phyloP scores from a whole-genome alignment of 306 rosid species.

The Elaeagnus macrophylla region DNA sequence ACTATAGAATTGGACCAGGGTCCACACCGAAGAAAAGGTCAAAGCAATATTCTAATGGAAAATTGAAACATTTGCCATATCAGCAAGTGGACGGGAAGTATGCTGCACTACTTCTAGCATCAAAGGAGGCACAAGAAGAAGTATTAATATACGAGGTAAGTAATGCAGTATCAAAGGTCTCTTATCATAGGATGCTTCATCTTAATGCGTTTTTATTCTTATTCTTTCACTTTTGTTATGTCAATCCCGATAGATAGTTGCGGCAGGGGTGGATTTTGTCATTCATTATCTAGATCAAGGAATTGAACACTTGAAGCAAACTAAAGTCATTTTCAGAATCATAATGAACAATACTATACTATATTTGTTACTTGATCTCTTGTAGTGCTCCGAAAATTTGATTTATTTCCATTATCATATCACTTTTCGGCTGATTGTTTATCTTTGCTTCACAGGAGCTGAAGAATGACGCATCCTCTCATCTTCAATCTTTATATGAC shows the following conservation, averaged over 20 bases:
- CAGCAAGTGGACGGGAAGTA: constrained; percentile 63
- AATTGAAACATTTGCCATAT: constrained; percentile 40
- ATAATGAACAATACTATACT: too few relatives aligned
- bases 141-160: constrained; percentile 61
- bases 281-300: too few relatives aligned
- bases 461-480: constrained; percentile 46
- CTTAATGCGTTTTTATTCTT: not conserved
- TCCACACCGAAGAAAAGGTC: constrained; percentile 53
- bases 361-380: too few relatives aligned
- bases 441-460: constrained; percentile 38
- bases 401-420: too few relatives aligned
- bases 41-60: constrained; percentile 46
- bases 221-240: not conserved
- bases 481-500: constrained; percentile 63
- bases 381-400: too few relatives aligned
- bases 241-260: not conserved
- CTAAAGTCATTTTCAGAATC: too few relatives aligned
- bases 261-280: not conserved
- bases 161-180: not conserved
- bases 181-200: not conserved
- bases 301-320: too few relatives aligned
- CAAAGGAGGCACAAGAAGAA: constrained; percentile 77
- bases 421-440: not conserved
- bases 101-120: constrained; percentile 50
- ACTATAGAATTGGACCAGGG: constrained; percentile 52